Conservation (phyloP, 257 asterid genomes). For the Dorcoceras hygrometricum region DNA sequence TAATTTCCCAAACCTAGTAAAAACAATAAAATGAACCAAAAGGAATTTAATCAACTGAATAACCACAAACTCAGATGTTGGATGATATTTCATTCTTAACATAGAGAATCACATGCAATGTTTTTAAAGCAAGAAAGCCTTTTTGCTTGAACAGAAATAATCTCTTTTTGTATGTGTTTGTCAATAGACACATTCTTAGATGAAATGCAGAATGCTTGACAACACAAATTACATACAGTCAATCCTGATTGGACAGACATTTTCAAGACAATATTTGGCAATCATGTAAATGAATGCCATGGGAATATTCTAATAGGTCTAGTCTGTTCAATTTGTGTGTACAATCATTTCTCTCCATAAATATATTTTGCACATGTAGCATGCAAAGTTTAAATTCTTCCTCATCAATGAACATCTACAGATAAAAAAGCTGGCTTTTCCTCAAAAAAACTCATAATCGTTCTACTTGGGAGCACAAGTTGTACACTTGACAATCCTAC, state of each 20-base stretch:
- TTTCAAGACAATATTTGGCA: too few relatives aligned
- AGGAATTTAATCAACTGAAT: slow-evolving; percentile 14
- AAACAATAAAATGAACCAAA: slow-evolving; percentile 20
- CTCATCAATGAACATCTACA: neutral
- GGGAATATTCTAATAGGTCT: neutral
- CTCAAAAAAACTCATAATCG: too few relatives aligned
- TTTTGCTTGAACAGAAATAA: slow-evolving; percentile 12
- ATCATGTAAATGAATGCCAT: too few relatives aligned
- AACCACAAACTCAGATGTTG: slow-evolving; percentile 1
- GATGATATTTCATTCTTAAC: slow-evolving; percentile 16
- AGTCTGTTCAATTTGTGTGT: neutral
- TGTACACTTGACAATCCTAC: neutral
- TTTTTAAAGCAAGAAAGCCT: slow-evolving; percentile 5
- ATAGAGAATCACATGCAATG: slow-evolving; percentile 8
- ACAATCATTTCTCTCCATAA: neutral
- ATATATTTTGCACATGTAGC: neutral
- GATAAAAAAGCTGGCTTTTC: too few relatives aligned
- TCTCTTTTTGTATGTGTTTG: slow-evolving; percentile 8
- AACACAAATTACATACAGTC: neutral
- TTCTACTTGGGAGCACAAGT: too few relatives aligned
- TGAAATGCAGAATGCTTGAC: neutral
- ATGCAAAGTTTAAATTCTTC: neutral
- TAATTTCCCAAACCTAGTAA: slow-evolving; percentile 93
- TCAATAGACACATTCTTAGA: neutral
- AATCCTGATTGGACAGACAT: neutral